Conservation (phyloP, 345 rosid genomes). For the Physaria fendleri region DNA sequence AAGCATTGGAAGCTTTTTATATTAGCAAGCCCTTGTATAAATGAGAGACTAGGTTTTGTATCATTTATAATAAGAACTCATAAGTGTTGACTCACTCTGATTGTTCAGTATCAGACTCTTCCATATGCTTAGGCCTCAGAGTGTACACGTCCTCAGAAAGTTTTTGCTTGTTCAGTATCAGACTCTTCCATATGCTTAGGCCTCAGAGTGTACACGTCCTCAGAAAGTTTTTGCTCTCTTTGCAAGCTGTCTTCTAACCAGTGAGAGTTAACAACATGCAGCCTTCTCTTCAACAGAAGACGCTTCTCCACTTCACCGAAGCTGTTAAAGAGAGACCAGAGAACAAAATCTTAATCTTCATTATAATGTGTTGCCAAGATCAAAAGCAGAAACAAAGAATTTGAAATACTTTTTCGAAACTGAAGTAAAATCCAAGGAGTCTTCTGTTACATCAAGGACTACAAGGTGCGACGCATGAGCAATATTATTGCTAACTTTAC, state of each 20-base stretch:
- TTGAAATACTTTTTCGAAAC: slow-evolving; percentile 42
- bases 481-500: slow-evolving; percentile 56
- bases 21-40: background rate
- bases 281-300: slow-evolving; percentile 37
- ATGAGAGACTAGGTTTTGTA: background rate
- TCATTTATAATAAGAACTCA: background rate
- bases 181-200: slow-evolving; percentile 37
- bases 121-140: slow-evolving; percentile 46
- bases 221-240: slow-evolving; percentile 48
- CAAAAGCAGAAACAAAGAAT: background rate
- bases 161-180: slow-evolving; percentile 35
- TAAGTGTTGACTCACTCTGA: slow-evolving; percentile 38
- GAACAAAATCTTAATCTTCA: background rate
- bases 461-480: slow-evolving; percentile 67
- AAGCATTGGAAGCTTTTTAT: background rate
- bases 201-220: slow-evolving; percentile 59
- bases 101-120: slow-evolving; percentile 34
- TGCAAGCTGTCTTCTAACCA: slow-evolving; percentile 80
- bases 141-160: slow-evolving; percentile 54
- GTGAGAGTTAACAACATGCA: slow-evolving; percentile 51
- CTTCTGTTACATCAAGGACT: slow-evolving; percentile 43
- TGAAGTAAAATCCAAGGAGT: slow-evolving; percentile 37
- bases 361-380: background rate
- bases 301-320: slow-evolving; percentile 42
- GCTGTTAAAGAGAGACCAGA: slow-evolving; percentile 32